Conservation (phyloP, 371 early-diverging fungal species). For the Haplosporangium sp. region DNA sequence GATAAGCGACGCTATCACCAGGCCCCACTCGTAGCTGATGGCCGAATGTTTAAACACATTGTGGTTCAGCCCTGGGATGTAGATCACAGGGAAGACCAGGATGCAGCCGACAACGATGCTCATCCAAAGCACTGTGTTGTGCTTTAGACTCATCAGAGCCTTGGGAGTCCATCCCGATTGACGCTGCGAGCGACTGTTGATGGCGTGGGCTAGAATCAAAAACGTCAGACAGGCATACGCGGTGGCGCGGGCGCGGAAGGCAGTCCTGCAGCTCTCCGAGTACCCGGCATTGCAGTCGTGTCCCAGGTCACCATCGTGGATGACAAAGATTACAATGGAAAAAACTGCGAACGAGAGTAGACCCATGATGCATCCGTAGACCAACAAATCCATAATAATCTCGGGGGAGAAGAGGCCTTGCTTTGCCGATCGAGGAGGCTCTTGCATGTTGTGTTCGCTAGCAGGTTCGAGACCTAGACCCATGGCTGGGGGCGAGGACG, state of each 20-base stretch:
- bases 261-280: constrained; percentile 65
- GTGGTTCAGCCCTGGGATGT: constrained; percentile 77
- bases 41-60: constrained; percentile 70
- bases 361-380: constrained; percentile 79
- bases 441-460: constrained; percentile 80
- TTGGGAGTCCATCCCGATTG: constrained; percentile 66
- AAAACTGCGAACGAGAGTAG: constrained; percentile 75
- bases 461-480: constrained; percentile 86
- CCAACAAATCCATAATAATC: constrained; percentile 73
- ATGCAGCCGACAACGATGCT: constrained; percentile 63
- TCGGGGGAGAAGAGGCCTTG: constrained; percentile 75
- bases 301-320: constrained; percentile 66
- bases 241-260: constrained; percentile 80
- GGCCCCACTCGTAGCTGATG: constrained; percentile 82
- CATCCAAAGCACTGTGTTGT: constrained; percentile 69
- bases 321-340: constrained; percentile 69
- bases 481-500: constrained; percentile 86
- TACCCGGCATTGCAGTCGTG: constrained; percentile 69
- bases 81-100: constrained; percentile 69
- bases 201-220: constrained; percentile 73
- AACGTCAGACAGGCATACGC: constrained; percentile 75
- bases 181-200: constrained; percentile 76
- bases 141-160: constrained; percentile 54
- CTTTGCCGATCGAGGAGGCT: constrained; percentile 77
- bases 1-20: constrained; percentile 65